A percentile compares a stretch with the other conserved stretches of the same genome.
These are phyloP conservation scores for Pelargonium nanum DNA, from an alignment of 345 rosid species.

Conservation along the genomic window DNA sequence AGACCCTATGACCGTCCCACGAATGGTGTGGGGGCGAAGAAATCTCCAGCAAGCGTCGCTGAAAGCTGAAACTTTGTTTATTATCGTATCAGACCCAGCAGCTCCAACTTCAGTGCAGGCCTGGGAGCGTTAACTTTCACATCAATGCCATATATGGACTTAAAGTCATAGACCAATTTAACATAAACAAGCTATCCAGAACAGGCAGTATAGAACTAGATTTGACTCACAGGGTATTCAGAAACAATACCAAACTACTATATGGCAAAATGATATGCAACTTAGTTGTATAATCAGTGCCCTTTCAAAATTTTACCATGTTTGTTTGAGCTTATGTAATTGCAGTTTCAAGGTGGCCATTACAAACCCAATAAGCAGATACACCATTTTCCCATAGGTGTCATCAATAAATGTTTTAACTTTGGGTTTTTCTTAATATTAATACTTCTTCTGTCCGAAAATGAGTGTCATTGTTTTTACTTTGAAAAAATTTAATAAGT, in stretches of 20 bases:
- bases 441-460: background rate
- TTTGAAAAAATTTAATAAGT: no score
- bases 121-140: conserved; percentile 36
- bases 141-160: conserved; percentile 10
- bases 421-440: no score
- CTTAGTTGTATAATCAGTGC: no score
- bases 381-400: background rate
- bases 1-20: conserved; percentile 88
- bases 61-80: conserved; percentile 46
- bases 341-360: background rate
- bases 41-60: conserved; percentile 95
- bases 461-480: no score
- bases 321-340: no score
- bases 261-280: no score
- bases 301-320: no score
- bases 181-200: background rate
- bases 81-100: conserved; percentile 66
- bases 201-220: background rate
- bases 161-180: conserved; percentile 2
- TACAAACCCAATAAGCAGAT: background rate
- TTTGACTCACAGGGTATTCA: background rate
- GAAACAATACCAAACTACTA: background rate
- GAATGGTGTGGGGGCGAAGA: conserved; percentile 91
- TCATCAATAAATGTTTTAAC: no score
- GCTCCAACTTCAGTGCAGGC: conserved; percentile 70